Evolutionary conservation across 192 early-diverging fungal genomes (phyloP), one percentile per base, ranked within the genome.

Genomic region (Spinellus fusiger): DNA sequence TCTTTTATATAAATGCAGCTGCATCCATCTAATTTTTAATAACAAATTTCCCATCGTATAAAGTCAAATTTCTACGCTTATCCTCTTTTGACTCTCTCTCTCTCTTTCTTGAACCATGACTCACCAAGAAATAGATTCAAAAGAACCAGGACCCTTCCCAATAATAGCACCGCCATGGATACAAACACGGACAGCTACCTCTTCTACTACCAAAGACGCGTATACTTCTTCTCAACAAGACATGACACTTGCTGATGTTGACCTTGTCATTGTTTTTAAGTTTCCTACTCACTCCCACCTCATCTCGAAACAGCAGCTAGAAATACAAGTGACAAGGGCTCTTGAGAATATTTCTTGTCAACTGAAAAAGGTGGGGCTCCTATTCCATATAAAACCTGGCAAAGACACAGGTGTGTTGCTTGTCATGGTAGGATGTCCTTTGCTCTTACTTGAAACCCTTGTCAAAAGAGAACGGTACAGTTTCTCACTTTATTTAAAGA

Each of bases 401-500:
- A 61, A 70, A 59, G 62, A 65, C 35, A 35, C 71, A 57, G 61
- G 79, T 50, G 69, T 69, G n/a, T 54, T 91, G 26, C 77, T 89
- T 27, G 49, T 91, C 44, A 83, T 91, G 63, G 79, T 91, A 7
- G 64, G 76, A 50, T 89, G 89, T 61, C 78, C 84, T n/a, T 75
- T 47, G 75, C 66, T 48, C 53, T 8, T 65, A 75, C 49, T 65
- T 84, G 16, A 74, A 80, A 61, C 73, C 73, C 26, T 77, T 83
- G 57, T 61, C 70, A 49, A 63, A 18, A 53, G 61, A 1, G 60
- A 62, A 55, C 73, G 75, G 80, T 76, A 79, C 48, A 44, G 18
- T 20, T 12, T 13, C 1, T 49, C 48, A 40, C 26, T 59, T 46
- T 56, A 34, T 54, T 54, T 23, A 56, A 44, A 44, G 18, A 44